Conservation (phyloP, 495 filamentous ascomycete species). For the Hypoxylon fuscum region DNA sequence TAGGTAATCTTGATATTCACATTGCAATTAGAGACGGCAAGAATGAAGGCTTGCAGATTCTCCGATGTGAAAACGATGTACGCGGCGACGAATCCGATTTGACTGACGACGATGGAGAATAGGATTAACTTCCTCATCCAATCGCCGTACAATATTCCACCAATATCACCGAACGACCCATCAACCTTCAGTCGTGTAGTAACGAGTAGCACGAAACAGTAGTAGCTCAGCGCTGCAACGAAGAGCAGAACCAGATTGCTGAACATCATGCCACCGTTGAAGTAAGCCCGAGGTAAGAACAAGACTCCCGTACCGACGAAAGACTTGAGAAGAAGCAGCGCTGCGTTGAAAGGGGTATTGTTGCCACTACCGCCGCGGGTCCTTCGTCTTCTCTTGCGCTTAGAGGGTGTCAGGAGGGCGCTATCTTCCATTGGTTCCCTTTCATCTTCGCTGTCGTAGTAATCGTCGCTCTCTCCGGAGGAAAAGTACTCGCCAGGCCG, state of each 20-base stretch:
- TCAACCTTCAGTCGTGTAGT: constrained; percentile 83
- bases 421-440: constrained; percentile 82
- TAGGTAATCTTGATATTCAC: constrained; percentile 83
- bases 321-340: constrained; percentile 87
- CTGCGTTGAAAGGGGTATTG: constrained; percentile 76
- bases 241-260: constrained; percentile 87
- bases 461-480: constrained; percentile 67
- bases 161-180: constrained; percentile 95
- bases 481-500: constrained; percentile 86
- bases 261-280: constrained; percentile 98
- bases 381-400: constrained; percentile 75
- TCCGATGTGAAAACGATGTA: constrained; percentile 98
- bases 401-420: constrained; percentile 76
- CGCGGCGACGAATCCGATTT: constrained; percentile 95
- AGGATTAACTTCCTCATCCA: constrained; percentile 90
- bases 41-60: constrained; percentile 93
- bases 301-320: constrained; percentile 98
- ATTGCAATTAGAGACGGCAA: constrained; percentile 80
- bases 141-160: constrained; percentile 87
- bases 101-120: constrained; percentile 88
- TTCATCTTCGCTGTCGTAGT: constrained; percentile 66
- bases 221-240: constrained; percentile 87
- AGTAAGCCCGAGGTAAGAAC: constrained; percentile 89
- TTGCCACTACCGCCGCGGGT: constrained; percentile 73
- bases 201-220: constrained; percentile 94